phyloP scores from a whole-genome alignment of 1,284 basidiomycete species.

The Ustilago bromivora region DNA sequence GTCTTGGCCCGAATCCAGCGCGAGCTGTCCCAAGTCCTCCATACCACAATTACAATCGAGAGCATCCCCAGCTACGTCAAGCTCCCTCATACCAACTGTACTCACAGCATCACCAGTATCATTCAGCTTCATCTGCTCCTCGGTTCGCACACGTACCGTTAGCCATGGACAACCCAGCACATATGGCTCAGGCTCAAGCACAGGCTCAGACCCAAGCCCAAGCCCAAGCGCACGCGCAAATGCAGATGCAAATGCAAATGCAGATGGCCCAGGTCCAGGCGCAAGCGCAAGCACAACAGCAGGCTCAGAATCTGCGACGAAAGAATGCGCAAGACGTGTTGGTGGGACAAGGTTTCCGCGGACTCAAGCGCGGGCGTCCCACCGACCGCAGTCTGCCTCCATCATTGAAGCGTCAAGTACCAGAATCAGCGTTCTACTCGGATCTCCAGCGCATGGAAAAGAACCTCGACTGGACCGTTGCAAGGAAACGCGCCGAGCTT shows the following conservation, averaged over 20 bases:
- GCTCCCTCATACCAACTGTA: slow-evolving; percentile 31
- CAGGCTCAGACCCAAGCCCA: slow-evolving; percentile 57
- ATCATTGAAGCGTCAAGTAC: slow-evolving; percentile 75
- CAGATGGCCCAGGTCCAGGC: slow-evolving; percentile 49
- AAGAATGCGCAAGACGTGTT: slow-evolving; percentile 60
- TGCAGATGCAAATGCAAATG: slow-evolving; percentile 44
- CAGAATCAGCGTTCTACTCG: slow-evolving; percentile 80
- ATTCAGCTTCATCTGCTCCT: slow-evolving; percentile 6
- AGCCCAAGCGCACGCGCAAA: slow-evolving; percentile 45
- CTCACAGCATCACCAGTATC: not conserved
- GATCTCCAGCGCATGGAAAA: slow-evolving; percentile 88
- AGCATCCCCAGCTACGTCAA: slow-evolving; percentile 34
- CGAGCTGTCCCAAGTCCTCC: not conserved
- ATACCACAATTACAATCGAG: slow-evolving; percentile 1
- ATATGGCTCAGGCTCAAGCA: slow-evolving; percentile 44
- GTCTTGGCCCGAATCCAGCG: not conserved
- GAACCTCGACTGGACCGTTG: slow-evolving; percentile 94
- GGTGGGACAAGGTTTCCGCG: slow-evolving; percentile 63
- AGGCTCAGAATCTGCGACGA: slow-evolving; percentile 44
- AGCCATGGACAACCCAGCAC: slow-evolving; percentile 45
- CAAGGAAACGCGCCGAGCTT: slow-evolving; percentile 85
- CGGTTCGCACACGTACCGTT: slow-evolving; percentile 9
- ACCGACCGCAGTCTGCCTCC: slow-evolving; percentile 82
- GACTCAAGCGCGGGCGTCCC: slow-evolving; percentile 79
- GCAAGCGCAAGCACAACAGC: slow-evolving; percentile 58